Evolutionary conservation across 495 filamentous ascomycete genomes (phyloP), one percentile per base, ranked within the genome.

Genomic region (Lophiotrema nucula): DNA sequence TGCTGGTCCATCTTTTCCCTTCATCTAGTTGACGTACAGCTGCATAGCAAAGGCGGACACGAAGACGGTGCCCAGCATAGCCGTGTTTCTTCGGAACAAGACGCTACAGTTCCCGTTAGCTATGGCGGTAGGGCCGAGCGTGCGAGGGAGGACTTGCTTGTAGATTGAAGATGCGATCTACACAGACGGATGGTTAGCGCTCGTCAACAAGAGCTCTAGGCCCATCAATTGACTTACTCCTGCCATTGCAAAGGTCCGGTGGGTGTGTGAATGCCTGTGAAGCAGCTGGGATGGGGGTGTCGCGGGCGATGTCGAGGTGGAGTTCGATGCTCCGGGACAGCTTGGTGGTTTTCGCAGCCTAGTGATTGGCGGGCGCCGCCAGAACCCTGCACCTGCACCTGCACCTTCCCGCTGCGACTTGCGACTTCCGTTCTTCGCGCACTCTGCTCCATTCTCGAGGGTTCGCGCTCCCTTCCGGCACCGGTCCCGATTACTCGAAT

Each of bases 61-160:
- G 74, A 99, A 97, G 67, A 97, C 88, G 31, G 80, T 78, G 47
- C 85, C 89, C 56, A 99, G 79, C 80, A 92, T 95, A 72, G 86
- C 77, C 58, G 81, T 82, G 78, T 99, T 97, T 69, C 79, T 82
- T 71, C 87, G 85, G 78, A 97, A 85, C 65, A 99, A 68, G 68
- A 80, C 70, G 78, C 95, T 97, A 76, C 63, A 69, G 64, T 72
- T 67, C 47, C 67, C 16, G 56, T 65, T 39, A 65, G 39, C 60
- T 18, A 16, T 48, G 53, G 55, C 60, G 28, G 22, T 15, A 1
- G 47, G 31, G 13, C 24, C 53, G 49, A 39, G 3, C 12, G 48
- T n/a, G 43, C 23, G 31, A 28, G 41, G 69, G 71, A 60, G 75
- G 76, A 85, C 88, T 76, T 88, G 82, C 90, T 89, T 89, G 87